Evolutionary conservation across 2,329 filamentous ascomycete species (phyloP), one percentile per base, ranked within the genome.

Genomic region (Teratosphaeria nubilosa): DNA sequence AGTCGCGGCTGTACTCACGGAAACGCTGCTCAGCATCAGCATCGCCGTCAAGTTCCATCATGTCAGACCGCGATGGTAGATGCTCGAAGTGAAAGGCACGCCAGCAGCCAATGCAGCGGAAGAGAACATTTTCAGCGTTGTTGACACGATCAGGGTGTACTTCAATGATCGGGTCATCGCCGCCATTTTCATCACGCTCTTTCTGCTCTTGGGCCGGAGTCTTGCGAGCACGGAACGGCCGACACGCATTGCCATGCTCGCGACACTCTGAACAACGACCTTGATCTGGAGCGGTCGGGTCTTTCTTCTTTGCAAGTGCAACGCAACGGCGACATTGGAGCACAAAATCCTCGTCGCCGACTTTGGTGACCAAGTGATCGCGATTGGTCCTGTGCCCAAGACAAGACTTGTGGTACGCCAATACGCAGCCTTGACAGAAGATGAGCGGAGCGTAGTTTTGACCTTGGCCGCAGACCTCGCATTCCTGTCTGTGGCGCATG

Each of bases 311-410:
- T 52, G 85, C 80, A 22, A 80, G 69, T 3, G 86, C 86, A 61
- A 97, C 81, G 70, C 94, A 99, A 58, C 86, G 87, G 63, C 85
- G 86, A 74, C 94, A 99, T 70, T 99, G 94, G 45, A 99, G 76
- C 16, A 99, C 86, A 65, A 95, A 97, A 41, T 86, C 74, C 1
- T 86, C 84, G 0, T 86, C 78, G 1, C 79, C 85, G 56, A 96
- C 74, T 71, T 97, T 99, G 25, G 91, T 97, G 10, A 90, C 90
- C 37, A 94, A 76, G 70, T 97, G 94, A n/a, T 96, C 90, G 60
- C 94, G 82, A 13, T 72, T 77, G 55, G 81, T 82, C 54, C 94
- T 83, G 54, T 80, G 78, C 1, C 92, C 91, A 30, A 99, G 78
- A 68, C 94, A 99, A 48, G 75, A 76, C 71, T 88, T 90, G 73